Conservation (phyloP, 352 stramenopile species). For the Globisporangium ultimum region DNA sequence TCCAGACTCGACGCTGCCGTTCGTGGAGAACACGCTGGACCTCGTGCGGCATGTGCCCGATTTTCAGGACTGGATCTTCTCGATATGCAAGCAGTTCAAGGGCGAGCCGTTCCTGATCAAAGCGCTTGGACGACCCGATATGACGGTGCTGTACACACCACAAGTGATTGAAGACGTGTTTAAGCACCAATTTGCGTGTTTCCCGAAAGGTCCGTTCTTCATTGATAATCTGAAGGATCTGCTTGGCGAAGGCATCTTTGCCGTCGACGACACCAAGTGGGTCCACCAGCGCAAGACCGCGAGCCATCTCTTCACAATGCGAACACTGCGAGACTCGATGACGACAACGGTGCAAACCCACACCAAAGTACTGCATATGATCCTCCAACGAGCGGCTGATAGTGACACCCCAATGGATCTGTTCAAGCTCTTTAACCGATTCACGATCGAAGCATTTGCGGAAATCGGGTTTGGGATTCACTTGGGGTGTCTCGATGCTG, state of each 20-base stretch:
- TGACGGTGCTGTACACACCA: slow-evolving; percentile 34
- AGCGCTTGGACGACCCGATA: slow-evolving; percentile 25
- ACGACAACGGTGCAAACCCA: slow-evolving; percentile 33
- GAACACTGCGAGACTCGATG: slow-evolving; percentile 41
- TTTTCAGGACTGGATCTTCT: slow-evolving; percentile 44
- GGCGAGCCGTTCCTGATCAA: slow-evolving; percentile 30
- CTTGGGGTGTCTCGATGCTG: slow-evolving; percentile 32
- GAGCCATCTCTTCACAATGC: slow-evolving; percentile 47
- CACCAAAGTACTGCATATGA: slow-evolving; percentile 22
- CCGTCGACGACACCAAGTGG: slow-evolving; percentile 42
- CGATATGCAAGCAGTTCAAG: slow-evolving; percentile 23
- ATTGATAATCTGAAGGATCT: slow-evolving; percentile 31
- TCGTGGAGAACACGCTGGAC: slow-evolving; percentile 38
- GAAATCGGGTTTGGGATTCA: slow-evolving; percentile 55
- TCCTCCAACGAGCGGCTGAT: slow-evolving; percentile 17
- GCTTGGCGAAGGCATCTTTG: slow-evolving; percentile 51
- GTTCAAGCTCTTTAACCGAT: slow-evolving; percentile 29
- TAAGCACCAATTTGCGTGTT: slow-evolving; percentile 69
- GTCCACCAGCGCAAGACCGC: slow-evolving; percentile 49
- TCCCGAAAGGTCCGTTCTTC: slow-evolving; percentile 49
- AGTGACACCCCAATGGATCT: slow-evolving; percentile 27
- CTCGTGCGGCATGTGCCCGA: slow-evolving; percentile 21
- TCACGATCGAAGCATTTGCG: slow-evolving; percentile 49
- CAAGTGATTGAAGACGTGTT: slow-evolving; percentile 46
- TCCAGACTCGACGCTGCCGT: slow-evolving; percentile 18